Conservation (phyloP, 345 rosid species). For the Citrus reticulata region DNA sequence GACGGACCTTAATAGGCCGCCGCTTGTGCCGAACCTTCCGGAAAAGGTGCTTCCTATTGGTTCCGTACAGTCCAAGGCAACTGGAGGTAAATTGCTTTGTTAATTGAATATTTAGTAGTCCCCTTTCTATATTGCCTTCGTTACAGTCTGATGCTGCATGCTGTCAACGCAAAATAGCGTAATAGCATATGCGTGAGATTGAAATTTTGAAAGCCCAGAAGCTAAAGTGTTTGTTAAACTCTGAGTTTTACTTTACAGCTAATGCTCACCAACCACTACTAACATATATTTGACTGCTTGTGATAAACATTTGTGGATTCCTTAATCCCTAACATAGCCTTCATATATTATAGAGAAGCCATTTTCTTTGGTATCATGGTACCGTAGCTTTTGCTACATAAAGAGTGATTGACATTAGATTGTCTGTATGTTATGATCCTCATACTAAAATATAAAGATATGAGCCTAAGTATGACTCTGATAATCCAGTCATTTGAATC, state of each 20-base stretch:
- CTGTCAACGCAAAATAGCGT: not conserved
- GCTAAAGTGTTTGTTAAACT: not conserved
- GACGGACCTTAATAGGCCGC: constrained; percentile 86
- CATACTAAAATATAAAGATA: not conserved
- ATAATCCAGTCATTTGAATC: not conserved
- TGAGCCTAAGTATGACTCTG: not conserved
- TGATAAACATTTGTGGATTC: not conserved
- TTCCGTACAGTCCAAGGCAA: constrained; percentile 49
- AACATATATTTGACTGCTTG: not conserved
- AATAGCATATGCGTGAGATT: not conserved
- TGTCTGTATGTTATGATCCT: not conserved
- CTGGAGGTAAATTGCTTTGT: constrained; percentile 49
- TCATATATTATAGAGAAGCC: not conserved
- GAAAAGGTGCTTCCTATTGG: constrained; percentile 67
- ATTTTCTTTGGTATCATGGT: not conserved
- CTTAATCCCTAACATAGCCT: not conserved
- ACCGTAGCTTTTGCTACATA: not conserved
- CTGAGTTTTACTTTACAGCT: too few species aligned
- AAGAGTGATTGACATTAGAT: not conserved
- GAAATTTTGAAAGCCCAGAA: not conserved
- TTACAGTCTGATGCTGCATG: not conserved
- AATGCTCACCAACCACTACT: not conserved
- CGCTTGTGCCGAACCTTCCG: constrained; percentile 52
- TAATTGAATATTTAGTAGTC: not conserved
- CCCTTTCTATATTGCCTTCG: not conserved